Percentiles rank a stretch among this genome's conserved stretches.
phyloP scores from a whole-genome alignment of 257 asterid genomes.

The Echites panduratus region DNA sequence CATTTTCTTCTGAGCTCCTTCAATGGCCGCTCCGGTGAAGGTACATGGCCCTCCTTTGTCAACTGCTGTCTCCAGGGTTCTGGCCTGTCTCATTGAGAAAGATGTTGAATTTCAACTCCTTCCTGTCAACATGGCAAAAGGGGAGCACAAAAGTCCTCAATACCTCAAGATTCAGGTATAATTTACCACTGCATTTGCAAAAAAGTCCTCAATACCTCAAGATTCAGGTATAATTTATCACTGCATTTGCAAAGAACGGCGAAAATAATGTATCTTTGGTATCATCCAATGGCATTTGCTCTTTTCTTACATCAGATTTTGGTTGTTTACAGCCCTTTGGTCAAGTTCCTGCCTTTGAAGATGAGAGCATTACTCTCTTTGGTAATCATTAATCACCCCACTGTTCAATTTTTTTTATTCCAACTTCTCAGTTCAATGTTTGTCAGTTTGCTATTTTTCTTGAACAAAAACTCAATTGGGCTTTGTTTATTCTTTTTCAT shows the following conservation, averaged over 20 bases:
- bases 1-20: not conserved
- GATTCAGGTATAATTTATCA: conserved; percentile 47
- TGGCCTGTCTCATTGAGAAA: conserved; percentile 69
- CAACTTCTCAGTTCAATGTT: not conserved
- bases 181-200: too few relatives aligned
- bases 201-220: conserved; percentile 74
- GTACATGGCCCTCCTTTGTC: conserved; percentile 79
- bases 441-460: not conserved
- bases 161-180: conserved; percentile 76
- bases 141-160: conserved; percentile 70
- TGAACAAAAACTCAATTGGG: not conserved
- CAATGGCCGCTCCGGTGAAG: conserved; percentile 66
- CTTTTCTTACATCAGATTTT: not conserved
- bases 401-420: not conserved
- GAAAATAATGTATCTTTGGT: not conserved
- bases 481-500: conserved; percentile 2
- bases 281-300: not conserved
- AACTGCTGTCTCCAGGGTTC: conserved; percentile 66
- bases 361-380: conserved; percentile 57
- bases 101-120: conserved; percentile 61
- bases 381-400: conserved; percentile 42
- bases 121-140: conserved; percentile 67
- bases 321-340: conserved; percentile 66
- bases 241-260: not conserved
- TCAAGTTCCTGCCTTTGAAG: conserved; percentile 86